These are phyloP conservation scores for Secale cereale DNA, from an alignment of 176 grass and related monocot genomes.

Conservation along the genomic window DNA sequence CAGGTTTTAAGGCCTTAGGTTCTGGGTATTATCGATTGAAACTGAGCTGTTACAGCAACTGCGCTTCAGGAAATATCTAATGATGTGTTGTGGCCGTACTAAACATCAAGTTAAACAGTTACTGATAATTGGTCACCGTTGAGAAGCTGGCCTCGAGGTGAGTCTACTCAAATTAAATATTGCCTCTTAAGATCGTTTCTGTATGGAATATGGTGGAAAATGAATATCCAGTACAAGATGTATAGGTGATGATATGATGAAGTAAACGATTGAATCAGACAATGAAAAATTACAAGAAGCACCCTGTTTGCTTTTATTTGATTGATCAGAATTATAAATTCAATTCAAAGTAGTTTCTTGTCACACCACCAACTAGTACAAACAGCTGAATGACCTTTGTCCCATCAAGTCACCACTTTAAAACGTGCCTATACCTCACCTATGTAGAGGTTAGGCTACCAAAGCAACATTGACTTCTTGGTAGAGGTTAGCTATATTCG, in stretches of 20 bases:
- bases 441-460: constrained; percentile 35
- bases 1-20: constrained; percentile 18
- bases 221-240: not conserved
- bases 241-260: not conserved
- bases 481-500: constrained; percentile 5
- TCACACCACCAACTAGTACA: constrained; percentile 15
- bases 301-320: not conserved
- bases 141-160: constrained; percentile 18
- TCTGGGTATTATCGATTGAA: constrained; percentile 6
- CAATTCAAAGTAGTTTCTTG: constrained; percentile 20
- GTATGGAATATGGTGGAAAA: constrained; percentile 1
- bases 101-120: not conserved
- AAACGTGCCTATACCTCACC: constrained; percentile 30
- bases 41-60: constrained; percentile 5
- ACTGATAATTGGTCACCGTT: constrained; percentile 6
- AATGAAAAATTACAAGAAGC: not conserved
- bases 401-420: constrained; percentile 35
- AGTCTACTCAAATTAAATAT: not conserved
- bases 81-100: not conserved
- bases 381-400: constrained; percentile 27
- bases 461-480: constrained; percentile 49
- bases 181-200: not conserved
- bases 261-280: no score
- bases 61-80: constrained; percentile 7
- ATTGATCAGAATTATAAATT: constrained; percentile 24